Base-by-base conservation (phyloP, 805 yeast genomes). In the Candida parachauliodes region DNA sequence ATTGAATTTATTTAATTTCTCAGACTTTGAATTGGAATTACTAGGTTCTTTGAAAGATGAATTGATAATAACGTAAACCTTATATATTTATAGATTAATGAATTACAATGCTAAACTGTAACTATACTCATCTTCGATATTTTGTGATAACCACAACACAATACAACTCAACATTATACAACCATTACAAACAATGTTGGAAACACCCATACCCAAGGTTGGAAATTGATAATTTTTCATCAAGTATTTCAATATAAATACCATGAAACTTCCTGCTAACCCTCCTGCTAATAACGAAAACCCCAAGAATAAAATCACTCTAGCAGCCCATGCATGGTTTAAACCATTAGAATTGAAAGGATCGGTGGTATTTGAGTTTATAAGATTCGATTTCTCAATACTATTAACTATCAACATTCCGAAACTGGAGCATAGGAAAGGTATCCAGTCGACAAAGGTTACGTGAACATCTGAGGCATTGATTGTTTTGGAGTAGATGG, bases 211-310 rank as follows among this genome's bases (percentile, higher is more conserved):
- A 4, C 93, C 91, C 37, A 91, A 72, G 1, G 96, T 88, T 25
- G 97, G 97, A 74, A 83, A 81, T 3, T 78, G 64, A 59, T 76
- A 86, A 45, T 83, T 83, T 47, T 87, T 86, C 49, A 88, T 68
- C 40, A 89, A 62, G 58, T 86, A 93, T 57, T 91, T 86, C 49
- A 93, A 69, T 33, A 89, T 84, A 44, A 93, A 72, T 12, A 93
- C 94, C 54, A 88, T 87, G 48, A 93, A 77, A 2, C 93, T 81
- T 1, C 98, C 98, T 14, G 96, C 88, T 43, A 93, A 65, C 0
- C 98, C 98, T 39, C 96, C 93, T 1, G 98, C 96, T 39, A 93
- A 70, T 32, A 91, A 69, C 3, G 96, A 84, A 59, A 93, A 93
- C 7, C 99, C 99, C 50, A 88, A 68, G 57, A 93, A 93, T 38